These are phyloP conservation scores for Penicillium expansum DNA, from an alignment of 2,329 filamentous ascomycete species.

Conservation along the genomic window DNA sequence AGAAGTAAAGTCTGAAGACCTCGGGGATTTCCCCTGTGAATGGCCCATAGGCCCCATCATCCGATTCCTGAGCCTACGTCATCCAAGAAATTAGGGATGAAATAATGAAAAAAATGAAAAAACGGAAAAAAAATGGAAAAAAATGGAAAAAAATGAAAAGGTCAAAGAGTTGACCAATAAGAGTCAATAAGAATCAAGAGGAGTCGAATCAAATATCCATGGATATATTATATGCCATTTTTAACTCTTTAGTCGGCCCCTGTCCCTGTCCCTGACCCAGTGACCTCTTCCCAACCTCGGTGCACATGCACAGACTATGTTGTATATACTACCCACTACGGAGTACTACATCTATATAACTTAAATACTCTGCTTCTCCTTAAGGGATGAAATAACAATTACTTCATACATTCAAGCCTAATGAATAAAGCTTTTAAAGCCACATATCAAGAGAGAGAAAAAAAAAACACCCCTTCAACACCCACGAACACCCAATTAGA, in stretches of 20 bases:
- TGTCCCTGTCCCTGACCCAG: slow-evolving; percentile 4
- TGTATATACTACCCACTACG: too few species aligned
- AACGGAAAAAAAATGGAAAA: too few species aligned
- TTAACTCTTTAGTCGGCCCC: background rate
- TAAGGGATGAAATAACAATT: background rate
- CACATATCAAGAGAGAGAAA: background rate
- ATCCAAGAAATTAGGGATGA: background rate
- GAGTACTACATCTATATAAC: too few species aligned
- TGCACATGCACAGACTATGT: too few species aligned
- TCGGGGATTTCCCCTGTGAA: background rate
- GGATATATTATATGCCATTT: too few species aligned
- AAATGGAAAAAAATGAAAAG: background rate
- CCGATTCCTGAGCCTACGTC: slow-evolving; percentile 1
- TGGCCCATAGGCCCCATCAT: background rate
- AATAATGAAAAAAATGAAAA: background rate
- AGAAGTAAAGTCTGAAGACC: background rate
- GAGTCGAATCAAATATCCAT: too few species aligned
- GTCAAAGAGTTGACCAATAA: background rate
- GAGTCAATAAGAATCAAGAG: too few species aligned
- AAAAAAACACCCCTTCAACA: background rate
- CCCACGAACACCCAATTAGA: slow-evolving; percentile 5
- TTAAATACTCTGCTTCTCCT: background rate
- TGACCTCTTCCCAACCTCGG: background rate
- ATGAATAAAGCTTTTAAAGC: background rate
- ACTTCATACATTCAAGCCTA: background rate